phyloP scores from a whole-genome alignment of 2,329 filamentous ascomycete species.

The Colletotrichum graminicola region DNA sequence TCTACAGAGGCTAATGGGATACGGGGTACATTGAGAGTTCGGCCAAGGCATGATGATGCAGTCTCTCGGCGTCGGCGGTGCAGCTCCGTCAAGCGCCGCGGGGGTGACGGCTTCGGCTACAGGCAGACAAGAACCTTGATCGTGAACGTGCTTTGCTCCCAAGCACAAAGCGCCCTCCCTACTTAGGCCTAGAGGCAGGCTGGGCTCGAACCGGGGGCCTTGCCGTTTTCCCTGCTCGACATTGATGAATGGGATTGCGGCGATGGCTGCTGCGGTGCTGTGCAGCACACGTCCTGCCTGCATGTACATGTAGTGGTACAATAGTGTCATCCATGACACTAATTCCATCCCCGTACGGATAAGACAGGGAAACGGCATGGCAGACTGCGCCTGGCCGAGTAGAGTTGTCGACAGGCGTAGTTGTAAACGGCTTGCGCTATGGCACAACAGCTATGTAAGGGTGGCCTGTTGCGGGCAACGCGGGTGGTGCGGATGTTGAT shows the following conservation, averaged over 20 bases:
- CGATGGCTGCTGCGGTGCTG: conserved; percentile 16
- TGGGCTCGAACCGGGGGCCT: conserved; percentile 13
- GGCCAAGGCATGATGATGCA: not conserved
- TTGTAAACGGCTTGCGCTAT: conserved; percentile 1
- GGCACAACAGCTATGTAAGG: not conserved
- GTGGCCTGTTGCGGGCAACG: not conserved
- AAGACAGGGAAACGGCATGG: conserved; percentile 10
- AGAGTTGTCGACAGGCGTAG: conserved; percentile 20
- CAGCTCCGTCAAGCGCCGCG: conserved; percentile 15
- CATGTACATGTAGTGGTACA: conserved; percentile 34
- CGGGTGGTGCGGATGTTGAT: conserved; percentile 1
- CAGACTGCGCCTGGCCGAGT: conserved; percentile 21
- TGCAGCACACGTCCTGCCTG: conserved; percentile 31
- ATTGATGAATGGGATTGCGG: conserved; percentile 23
- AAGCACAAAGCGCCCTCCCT: not conserved
- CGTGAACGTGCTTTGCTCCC: conserved; percentile 11
- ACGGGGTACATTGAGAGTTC: conserved; percentile 8
- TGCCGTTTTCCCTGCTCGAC: conserved; percentile 21
- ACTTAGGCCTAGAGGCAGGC: not conserved
- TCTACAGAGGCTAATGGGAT: not conserved
- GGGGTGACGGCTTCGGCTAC: conserved; percentile 11
- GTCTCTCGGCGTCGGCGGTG: conserved; percentile 1
- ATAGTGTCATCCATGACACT: conserved; percentile 9
- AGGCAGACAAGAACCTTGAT: conserved; percentile 10
- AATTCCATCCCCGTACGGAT: conserved; percentile 18